These are phyloP conservation scores for Ulota crispa DNA, from an alignment of 225 moss, liverwort and hornwort genomes.

Conservation along the genomic window DNA sequence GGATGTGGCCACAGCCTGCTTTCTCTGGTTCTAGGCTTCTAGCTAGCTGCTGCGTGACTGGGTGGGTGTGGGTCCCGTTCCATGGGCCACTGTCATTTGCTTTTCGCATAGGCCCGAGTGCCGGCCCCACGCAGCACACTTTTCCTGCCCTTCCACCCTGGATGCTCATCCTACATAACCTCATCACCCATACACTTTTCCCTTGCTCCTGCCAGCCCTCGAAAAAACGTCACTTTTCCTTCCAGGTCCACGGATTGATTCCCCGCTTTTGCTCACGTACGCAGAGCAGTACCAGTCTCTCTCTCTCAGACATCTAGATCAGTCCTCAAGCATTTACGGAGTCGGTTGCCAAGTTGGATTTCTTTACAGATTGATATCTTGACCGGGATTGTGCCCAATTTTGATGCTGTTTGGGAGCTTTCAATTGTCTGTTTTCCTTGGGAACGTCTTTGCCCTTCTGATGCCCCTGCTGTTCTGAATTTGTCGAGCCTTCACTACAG, in stretches of 20 bases:
- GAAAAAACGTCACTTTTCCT: not conserved
- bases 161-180: conserved; percentile 31
- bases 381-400: not conserved
- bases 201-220: conserved; percentile 2
- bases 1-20: not conserved
- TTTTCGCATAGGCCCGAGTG: conserved; percentile 2
- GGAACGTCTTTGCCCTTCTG: not conserved
- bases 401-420: not conserved
- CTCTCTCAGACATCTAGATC: not conserved
- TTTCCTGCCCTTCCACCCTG: conserved; percentile 19
- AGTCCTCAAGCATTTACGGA: not conserved
- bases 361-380: not conserved
- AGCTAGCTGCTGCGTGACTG: not conserved
- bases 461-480: not conserved
- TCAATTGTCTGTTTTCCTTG: no score
- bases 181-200: not conserved
- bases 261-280: not conserved
- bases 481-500: conserved; percentile 3
- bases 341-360: not conserved
- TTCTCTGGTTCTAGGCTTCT: not conserved
- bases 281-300: not conserved
- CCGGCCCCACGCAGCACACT: conserved; percentile 10
- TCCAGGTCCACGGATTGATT: not conserved
- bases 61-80: not conserved
- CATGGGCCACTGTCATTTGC: not conserved